Percentiles rank a stretch among this genome's conserved stretches.
These are phyloP conservation scores for Vitis vinifera DNA, from an alignment of 164 flowering plant genomes.

Conservation along the genomic window DNA sequence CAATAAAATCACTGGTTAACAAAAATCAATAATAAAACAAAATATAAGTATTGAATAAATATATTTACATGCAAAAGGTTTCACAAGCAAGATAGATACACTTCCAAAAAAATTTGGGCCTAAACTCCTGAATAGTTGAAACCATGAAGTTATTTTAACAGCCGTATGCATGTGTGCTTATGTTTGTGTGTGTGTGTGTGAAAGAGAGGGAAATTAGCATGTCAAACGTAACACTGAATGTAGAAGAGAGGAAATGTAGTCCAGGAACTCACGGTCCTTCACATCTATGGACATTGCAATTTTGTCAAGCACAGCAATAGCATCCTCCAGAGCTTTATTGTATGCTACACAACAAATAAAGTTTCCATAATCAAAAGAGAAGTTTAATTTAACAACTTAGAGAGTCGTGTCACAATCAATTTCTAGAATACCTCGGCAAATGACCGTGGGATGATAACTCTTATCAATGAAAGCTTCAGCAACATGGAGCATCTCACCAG, in stretches of 20 bases:
- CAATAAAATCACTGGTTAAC: too few species aligned
- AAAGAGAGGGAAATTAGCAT: too few species aligned
- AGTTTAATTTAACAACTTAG: neutral
- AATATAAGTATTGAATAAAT: too few species aligned
- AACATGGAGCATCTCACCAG: conserved; percentile 99
- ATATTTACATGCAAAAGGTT: too few species aligned
- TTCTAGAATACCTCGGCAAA: conserved; percentile 68
- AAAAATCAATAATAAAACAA: too few species aligned
- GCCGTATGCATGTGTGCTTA: too few species aligned
- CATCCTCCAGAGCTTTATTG: conserved; percentile 89
- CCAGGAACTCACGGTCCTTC: conserved; percentile 66
- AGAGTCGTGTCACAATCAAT: neutral
- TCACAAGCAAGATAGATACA: too few species aligned
- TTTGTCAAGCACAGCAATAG: conserved; percentile 84
- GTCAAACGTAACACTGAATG: neutral
- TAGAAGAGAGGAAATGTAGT: neutral
- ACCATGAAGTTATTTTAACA: too few species aligned
- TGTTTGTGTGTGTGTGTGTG: too few species aligned
- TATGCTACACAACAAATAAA: conserved; percentile 53
- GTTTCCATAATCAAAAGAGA: neutral
- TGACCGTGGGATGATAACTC: conserved; percentile 86
- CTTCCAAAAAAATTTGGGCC: too few species aligned
- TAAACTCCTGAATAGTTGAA: too few species aligned
- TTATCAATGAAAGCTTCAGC: conserved; percentile 92
- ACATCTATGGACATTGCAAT: conserved; percentile 80